Evolutionary conservation across 768 basidiomycete species (phyloP).

Genomic region (Tricholoma sp.): DNA sequence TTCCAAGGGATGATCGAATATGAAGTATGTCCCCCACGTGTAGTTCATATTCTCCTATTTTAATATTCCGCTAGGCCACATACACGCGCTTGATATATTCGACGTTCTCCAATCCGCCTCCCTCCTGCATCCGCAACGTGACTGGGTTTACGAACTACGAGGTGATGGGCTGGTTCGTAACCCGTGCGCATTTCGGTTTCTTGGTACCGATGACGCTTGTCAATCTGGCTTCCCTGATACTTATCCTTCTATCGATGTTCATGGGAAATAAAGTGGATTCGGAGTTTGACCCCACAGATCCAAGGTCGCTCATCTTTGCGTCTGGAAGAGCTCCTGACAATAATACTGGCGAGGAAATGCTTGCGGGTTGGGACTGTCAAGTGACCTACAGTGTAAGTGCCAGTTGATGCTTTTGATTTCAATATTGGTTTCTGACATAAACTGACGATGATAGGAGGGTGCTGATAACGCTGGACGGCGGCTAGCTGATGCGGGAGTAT

Average conservation of each 20-base stretch:
- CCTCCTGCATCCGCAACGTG: neutral
- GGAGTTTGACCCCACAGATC: neutral
- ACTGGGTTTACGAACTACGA: neutral
- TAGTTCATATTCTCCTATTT: neutral
- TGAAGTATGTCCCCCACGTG: conserved; percentile 10
- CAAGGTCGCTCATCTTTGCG: neutral
- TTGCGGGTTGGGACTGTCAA: neutral
- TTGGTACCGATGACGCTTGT: conserved; percentile 20
- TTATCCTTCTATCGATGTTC: conserved; percentile 11
- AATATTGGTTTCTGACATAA: too few species aligned
- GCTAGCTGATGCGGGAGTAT: too few species aligned
- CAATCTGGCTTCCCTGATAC: conserved; percentile 14
- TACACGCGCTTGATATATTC: neutral
- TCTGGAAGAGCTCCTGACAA: neutral
- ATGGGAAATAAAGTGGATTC: neutral
- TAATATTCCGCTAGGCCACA: neutral
- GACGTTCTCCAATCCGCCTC: neutral
- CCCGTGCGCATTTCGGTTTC: conserved; percentile 11
- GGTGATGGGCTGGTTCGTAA: conserved; percentile 16
- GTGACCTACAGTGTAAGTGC: neutral
- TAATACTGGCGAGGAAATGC: neutral
- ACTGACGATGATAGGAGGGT: too few species aligned
- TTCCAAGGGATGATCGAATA: conserved; percentile 23
- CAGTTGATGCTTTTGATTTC: neutral
- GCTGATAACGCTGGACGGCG: too few species aligned